These are phyloP conservation scores for Brassica napus DNA, from an alignment of 345 rosid genomes.

Conservation along the genomic window DNA sequence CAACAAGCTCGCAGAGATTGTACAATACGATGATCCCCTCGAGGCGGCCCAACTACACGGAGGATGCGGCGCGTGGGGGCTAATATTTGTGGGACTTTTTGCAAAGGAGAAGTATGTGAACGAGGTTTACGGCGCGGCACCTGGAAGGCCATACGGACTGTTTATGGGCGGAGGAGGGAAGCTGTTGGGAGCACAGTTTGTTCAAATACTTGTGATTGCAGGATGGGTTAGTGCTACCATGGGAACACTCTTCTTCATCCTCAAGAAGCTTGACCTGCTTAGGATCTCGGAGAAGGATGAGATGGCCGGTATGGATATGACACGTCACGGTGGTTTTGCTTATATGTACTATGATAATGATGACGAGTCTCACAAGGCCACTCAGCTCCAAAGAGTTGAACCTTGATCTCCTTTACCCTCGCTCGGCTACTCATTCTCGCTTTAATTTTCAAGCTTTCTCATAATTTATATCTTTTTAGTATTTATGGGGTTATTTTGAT, in stretches of 20 bases:
- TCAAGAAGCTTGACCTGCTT: neutral
- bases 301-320: neutral
- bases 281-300: slow-evolving; percentile 1
- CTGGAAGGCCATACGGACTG: neutral
- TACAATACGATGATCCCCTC: neutral
- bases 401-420: neutral
- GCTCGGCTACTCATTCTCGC: neutral
- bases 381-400: neutral
- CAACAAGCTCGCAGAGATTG: neutral
- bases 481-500: neutral
- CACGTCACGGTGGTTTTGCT: neutral
- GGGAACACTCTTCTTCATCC: neutral
- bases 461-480: neutral
- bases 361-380: neutral
- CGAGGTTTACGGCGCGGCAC: neutral
- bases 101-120: neutral
- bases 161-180: neutral
- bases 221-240: neutral
- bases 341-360: slow-evolving; percentile 2
- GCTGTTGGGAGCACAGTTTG: neutral
- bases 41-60: neutral
- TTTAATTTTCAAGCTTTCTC: neutral
- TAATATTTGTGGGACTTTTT: neutral
- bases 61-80: neutral
- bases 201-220: neutral